These are phyloP conservation scores for Zygoascus ofunaensis DNA, from an alignment of 805 yeast genomes.

Conservation along the genomic window DNA sequence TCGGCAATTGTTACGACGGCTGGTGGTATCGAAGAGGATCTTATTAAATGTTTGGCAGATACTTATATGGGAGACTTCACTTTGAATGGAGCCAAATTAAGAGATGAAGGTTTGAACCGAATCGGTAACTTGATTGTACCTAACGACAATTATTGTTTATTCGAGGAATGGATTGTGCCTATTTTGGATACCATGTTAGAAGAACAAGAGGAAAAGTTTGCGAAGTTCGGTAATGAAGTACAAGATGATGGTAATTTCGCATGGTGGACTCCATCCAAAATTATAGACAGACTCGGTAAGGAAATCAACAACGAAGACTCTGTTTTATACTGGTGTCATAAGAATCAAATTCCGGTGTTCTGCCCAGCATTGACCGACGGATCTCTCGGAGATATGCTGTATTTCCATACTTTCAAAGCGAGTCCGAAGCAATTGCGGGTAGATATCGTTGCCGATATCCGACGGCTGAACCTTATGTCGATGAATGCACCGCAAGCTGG, in stretches of 20 bases:
- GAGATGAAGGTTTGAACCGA: constrained; percentile 96
- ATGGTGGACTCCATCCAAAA: constrained; percentile 88
- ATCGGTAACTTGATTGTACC: constrained; percentile 96
- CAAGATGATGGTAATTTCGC: constrained; percentile 52
- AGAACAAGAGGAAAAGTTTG: constrained; percentile 71
- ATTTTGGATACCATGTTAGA: constrained; percentile 75
- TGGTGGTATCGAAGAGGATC: constrained; percentile 97
- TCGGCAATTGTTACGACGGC: constrained; percentile 95
- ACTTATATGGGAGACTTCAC: constrained; percentile 90
- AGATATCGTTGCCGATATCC: constrained; percentile 90
- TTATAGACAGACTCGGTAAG: constrained; percentile 88
- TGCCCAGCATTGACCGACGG: constrained; percentile 99
- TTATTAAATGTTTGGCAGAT: constrained; percentile 93
- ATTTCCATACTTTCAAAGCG: constrained; percentile 94
- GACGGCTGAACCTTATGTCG: constrained; percentile 83
- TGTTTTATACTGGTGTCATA: constrained; percentile 96
- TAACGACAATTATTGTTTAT: constrained; percentile 92
- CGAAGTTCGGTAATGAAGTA: constrained; percentile 40
- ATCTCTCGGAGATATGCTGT: constrained; percentile 96
- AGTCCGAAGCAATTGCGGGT: constrained; percentile 82
- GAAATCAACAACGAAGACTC: constrained; percentile 91
- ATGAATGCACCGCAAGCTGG: constrained; percentile 95
- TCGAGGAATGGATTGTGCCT: constrained; percentile 99
- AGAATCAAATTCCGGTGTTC: constrained; percentile 89
- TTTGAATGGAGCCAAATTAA: constrained; percentile 66